phyloP scores from a whole-genome alignment of 2,329 filamentous ascomycete genomes.

The Trichoderma sp. region DNA sequence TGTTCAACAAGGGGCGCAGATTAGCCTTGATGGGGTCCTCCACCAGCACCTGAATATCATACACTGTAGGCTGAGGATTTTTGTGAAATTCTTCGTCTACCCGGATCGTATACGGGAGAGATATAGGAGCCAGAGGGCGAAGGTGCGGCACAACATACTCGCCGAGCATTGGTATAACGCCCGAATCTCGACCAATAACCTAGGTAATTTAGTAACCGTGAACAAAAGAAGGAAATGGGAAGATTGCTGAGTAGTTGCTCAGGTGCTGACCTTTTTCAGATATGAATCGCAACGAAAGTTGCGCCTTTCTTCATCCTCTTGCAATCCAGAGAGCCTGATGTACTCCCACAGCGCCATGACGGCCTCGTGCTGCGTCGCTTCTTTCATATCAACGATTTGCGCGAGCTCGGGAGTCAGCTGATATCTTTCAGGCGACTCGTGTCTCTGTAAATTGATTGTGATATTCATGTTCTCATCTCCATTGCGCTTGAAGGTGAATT shows the following conservation, averaged over 20 bases:
- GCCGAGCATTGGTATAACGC: slow-evolving; percentile 82
- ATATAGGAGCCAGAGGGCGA: slow-evolving; percentile 73
- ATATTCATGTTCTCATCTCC: slow-evolving; percentile 92
- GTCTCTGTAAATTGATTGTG: slow-evolving; percentile 78
- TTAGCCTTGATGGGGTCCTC: slow-evolving; percentile 75
- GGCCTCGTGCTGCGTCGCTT: slow-evolving; percentile 83
- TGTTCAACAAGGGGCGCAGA: slow-evolving; percentile 63
- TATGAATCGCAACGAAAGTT: slow-evolving; percentile 87
- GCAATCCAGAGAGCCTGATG: slow-evolving; percentile 76
- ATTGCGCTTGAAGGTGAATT: slow-evolving; percentile 84
- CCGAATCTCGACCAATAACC: slow-evolving; percentile 71
- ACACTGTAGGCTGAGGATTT: slow-evolving; percentile 74
- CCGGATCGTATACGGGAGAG: slow-evolving; percentile 87
- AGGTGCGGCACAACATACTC: slow-evolving; percentile 79
- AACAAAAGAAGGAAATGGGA: background rate
- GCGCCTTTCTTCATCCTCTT: slow-evolving; percentile 93
- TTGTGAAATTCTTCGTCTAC: slow-evolving; percentile 82
- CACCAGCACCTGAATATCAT: slow-evolving; percentile 81
- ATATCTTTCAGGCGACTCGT: slow-evolving; percentile 84
- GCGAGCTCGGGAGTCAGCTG: slow-evolving; percentile 74
- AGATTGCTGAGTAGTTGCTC: background rate
- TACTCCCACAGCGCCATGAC: slow-evolving; percentile 96
- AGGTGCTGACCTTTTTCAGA: slow-evolving; percentile 63
- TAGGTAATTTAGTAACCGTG: slow-evolving; percentile 33
- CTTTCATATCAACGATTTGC: slow-evolving; percentile 79